Evolutionary conservation across 805 yeast species (phyloP).

Genomic region (Candida corydali): DNA sequence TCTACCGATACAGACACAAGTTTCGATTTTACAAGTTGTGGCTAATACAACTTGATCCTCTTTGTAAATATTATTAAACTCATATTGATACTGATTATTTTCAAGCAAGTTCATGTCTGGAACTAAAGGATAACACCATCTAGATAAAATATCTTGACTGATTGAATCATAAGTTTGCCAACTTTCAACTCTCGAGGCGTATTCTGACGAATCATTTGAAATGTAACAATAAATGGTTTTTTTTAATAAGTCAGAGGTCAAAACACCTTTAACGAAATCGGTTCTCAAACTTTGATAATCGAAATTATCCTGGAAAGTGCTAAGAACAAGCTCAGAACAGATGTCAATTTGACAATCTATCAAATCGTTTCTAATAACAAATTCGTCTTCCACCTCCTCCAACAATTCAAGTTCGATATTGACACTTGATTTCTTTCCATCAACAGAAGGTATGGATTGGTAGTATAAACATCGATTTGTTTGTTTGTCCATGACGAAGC

Average conservation of each 20-base stretch:
- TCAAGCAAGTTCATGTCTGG: constrained; percentile 78
- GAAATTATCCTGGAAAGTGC: constrained; percentile 92
- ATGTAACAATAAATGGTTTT: constrained; percentile 89
- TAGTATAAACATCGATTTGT: constrained; percentile 79
- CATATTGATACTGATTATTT: constrained; percentile 73
- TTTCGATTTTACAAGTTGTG: constrained; percentile 83
- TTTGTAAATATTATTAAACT: constrained; percentile 81
- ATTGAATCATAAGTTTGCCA: constrained; percentile 92
- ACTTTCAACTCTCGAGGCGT: constrained; percentile 94
- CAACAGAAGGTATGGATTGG: constrained; percentile 65
- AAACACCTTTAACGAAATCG: constrained; percentile 87
- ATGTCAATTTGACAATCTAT: constrained; percentile 96
- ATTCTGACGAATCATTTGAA: constrained; percentile 62
- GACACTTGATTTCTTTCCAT: constrained; percentile 35
- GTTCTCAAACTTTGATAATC: constrained; percentile 84
- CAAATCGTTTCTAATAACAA: constrained; percentile 82
- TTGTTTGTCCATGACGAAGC: constrained; percentile 73
- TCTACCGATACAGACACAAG: constrained; percentile 79
- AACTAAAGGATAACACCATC: constrained; percentile 90
- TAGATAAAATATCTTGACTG: constrained; percentile 80
- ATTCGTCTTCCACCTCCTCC: constrained; percentile 65
- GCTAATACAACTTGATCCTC: constrained; percentile 87
- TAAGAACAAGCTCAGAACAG: constrained; percentile 91
- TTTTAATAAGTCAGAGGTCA: constrained; percentile 84
- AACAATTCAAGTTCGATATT: constrained; percentile 80